These are phyloP conservation scores for Aspergillus sp. DNA, from an alignment of 2,329 filamentous ascomycete genomes.

Conservation along the genomic window DNA sequence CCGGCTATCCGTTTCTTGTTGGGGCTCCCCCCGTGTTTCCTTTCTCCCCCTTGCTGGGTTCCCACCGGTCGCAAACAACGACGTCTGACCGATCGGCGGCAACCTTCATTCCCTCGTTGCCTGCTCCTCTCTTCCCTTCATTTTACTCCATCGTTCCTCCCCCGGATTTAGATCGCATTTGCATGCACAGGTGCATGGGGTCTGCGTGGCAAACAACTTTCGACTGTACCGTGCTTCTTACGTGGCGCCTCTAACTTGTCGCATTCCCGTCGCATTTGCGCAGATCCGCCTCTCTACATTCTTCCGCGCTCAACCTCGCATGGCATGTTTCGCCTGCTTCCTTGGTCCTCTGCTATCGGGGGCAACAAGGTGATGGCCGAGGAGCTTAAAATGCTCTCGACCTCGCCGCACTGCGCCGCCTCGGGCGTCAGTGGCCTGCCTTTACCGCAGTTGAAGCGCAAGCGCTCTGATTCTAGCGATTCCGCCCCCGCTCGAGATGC, in stretches of 20 bases:
- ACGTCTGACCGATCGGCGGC: constrained; percentile 21
- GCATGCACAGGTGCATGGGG: constrained; percentile 25
- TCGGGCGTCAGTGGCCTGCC: constrained; percentile 32
- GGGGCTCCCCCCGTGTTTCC: constrained; percentile 12
- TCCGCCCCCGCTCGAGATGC: constrained; percentile 30
- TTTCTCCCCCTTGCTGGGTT: constrained; percentile 18
- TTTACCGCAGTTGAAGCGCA: constrained; percentile 59
- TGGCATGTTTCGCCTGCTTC: constrained; percentile 53
- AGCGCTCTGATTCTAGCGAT: constrained; percentile 55
- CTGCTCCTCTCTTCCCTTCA: constrained; percentile 16
- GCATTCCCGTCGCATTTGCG: constrained; percentile 18
- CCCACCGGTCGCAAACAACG: constrained; percentile 23
- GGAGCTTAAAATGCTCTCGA: constrained; percentile 47
- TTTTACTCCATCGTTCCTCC: constrained; percentile 14
- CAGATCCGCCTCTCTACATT: constrained; percentile 14
- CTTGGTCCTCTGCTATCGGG: constrained; percentile 49
- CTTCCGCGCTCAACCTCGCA: constrained; percentile 35
- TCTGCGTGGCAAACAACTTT: constrained; percentile 12
- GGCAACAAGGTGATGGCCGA: constrained; percentile 48
- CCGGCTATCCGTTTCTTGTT: constrained; percentile 10
- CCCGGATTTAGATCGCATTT: constrained; percentile 25
- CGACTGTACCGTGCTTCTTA: constrained; percentile 7
- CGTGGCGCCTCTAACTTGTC: constrained; percentile 6
- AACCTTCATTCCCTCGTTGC: constrained; percentile 17
- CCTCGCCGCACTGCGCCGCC: constrained; percentile 36